These are phyloP conservation scores for Yamadazyma scolyti DNA, from an alignment of 805 yeast genomes.

Conservation along the genomic window DNA sequence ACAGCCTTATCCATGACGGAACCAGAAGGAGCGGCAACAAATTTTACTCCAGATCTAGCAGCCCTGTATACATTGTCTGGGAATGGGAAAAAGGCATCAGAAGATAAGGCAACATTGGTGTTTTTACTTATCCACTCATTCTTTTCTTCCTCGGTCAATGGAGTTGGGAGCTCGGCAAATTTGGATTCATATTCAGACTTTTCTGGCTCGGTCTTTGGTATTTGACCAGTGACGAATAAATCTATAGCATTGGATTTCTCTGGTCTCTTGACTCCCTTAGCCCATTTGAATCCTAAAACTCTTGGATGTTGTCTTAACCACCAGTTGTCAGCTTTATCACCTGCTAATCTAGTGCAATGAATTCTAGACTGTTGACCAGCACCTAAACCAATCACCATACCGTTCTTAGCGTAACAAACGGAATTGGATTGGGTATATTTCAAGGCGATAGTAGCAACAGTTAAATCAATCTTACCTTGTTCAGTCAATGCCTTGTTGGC, in stretches of 20 bases:
- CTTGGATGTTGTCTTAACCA: conserved; percentile 99
- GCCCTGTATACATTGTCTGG: conserved; percentile 99
- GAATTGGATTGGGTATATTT: conserved; percentile 98
- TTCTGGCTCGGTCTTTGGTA: conserved; percentile 91
- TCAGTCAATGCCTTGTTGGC: conserved; percentile 82
- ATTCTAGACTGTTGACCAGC: conserved; percentile 99
- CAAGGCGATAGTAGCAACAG: conserved; percentile 95
- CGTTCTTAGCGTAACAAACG: conserved; percentile 96
- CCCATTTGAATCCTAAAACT: conserved; percentile 93
- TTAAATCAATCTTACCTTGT: conserved; percentile 89
- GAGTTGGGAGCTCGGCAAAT: conserved; percentile 79
- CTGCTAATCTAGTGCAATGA: conserved; percentile 98
- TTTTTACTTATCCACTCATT: conserved; percentile 80
- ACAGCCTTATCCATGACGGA: conserved; percentile 98
- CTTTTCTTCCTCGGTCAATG: conserved; percentile 80
- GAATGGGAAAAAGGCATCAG: conserved; percentile 99
- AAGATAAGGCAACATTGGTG: conserved; percentile 83
- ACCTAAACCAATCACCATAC: conserved; percentile 98
- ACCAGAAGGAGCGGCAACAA: conserved; percentile 95
- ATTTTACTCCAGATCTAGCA: conserved; percentile 93
- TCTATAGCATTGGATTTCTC: conserved; percentile 98
- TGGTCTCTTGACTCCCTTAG: conserved; percentile 96
- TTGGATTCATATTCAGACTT: conserved; percentile 87
- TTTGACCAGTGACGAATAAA: conserved; percentile 84
- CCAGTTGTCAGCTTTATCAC: conserved; percentile 99